A percentile compares a stretch with the other conserved stretches of the same genome.
phyloP scores from a whole-genome alignment of 176 grass and related monocot genomes.

The Pontederia crassipes region DNA sequence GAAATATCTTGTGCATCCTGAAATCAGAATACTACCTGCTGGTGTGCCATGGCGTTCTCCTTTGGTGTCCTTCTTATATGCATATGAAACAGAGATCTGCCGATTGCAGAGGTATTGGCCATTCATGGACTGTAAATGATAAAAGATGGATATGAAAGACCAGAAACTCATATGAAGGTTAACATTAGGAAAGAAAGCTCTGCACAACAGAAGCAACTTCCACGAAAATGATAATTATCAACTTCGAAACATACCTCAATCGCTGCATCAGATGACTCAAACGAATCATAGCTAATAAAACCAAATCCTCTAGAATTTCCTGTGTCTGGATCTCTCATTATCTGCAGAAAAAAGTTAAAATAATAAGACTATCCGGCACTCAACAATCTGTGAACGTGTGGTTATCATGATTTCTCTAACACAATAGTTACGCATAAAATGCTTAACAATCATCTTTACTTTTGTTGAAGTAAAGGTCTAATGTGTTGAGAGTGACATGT shows the following conservation, averaged over 20 bases:
- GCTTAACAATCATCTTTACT: no score
- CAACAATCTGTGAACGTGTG: no score
- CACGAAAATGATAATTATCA: not conserved
- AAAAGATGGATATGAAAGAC: conserved; percentile 8
- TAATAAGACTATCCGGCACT: no score
- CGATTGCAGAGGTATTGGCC: conserved; percentile 85
- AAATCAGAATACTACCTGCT: conserved; percentile 38
- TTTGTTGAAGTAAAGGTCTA: no score
- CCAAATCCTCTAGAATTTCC: conserved; percentile 95
- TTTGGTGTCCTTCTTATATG: conserved; percentile 93
- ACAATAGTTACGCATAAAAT: no score
- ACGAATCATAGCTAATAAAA: conserved; percentile 96
- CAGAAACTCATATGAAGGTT: not conserved
- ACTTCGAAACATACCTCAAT: conserved; percentile 53
- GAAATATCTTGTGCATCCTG: not conserved
- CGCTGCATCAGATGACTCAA: conserved; percentile 94
- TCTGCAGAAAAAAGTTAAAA: conserved; percentile 25
- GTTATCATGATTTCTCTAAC: no score
- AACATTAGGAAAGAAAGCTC: no score
- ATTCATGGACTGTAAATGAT: conserved; percentile 64
- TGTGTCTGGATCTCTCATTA: conserved; percentile 95
- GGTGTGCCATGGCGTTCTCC: conserved; percentile 89
- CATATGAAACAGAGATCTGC: conserved; percentile 89
- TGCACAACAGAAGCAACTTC: not conserved
- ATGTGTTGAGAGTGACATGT: no score